A percentile compares a stretch with the other conserved stretches of the same genome.
Evolutionary conservation across 2,329 filamentous ascomycete species (phyloP).

Genomic region (Diplodia mutila): DNA sequence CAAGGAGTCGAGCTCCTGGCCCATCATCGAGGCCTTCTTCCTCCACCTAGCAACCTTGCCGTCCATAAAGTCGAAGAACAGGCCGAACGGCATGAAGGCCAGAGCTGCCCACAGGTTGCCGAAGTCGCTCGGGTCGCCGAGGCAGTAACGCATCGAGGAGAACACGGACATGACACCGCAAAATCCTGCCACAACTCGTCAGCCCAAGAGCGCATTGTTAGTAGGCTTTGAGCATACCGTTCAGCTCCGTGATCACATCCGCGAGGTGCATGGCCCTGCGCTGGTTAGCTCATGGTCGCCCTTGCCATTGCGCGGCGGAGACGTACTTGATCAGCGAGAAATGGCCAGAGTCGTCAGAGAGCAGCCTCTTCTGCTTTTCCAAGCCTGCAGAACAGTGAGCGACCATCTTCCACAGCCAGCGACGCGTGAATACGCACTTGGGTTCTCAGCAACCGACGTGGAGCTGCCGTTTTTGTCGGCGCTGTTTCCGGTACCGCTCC

Average conservation of each 20-base stretch:
- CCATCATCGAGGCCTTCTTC: slow-evolving; percentile 96
- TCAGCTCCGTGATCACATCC: slow-evolving; percentile 81
- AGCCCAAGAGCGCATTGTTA: not conserved
- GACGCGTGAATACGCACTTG: slow-evolving; percentile 27
- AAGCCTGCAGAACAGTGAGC: slow-evolving; percentile 51
- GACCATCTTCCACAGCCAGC: not conserved
- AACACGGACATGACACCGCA: slow-evolving; percentile 95
- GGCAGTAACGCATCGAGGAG: slow-evolving; percentile 90
- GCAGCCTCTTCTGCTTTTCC: slow-evolving; percentile 76
- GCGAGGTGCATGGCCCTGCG: slow-evolving; percentile 69
- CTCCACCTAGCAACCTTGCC: slow-evolving; percentile 96
- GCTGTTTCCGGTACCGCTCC: slow-evolving; percentile 59
- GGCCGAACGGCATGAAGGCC: slow-evolving; percentile 83
- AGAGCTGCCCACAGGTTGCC: slow-evolving; percentile 81
- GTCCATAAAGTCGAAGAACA: slow-evolving; percentile 99
- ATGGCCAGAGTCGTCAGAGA: slow-evolving; percentile 71
- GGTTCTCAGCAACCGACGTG: slow-evolving; percentile 48
- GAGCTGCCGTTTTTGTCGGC: slow-evolving; percentile 49
- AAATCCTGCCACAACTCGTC: slow-evolving; percentile 59
- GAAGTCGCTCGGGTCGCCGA: slow-evolving; percentile 65
- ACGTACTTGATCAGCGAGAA: slow-evolving; percentile 60
- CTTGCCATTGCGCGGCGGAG: not conserved
- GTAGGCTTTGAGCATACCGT: slow-evolving; percentile 53
- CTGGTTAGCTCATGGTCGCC: slow-evolving; percentile 27
- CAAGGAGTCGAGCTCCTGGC: slow-evolving; percentile 93